Evolutionary conservation across 2,329 filamentous ascomycete species (phyloP).

Genomic region (Scopulariopsis brevicaulis): DNA sequence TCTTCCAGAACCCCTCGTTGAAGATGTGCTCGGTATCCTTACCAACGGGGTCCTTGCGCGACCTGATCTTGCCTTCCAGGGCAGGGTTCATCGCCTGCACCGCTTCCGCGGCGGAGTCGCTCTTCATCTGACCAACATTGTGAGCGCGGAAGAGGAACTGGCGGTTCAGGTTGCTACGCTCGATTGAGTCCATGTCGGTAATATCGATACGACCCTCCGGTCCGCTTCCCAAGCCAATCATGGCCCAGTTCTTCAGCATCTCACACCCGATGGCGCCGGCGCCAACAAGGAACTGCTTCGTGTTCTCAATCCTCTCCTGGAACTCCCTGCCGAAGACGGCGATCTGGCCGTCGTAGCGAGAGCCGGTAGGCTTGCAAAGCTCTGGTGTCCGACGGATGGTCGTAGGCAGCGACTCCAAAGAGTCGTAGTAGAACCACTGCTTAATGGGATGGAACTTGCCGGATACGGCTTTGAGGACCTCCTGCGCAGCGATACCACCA

Average conservation of each 20-base stretch:
- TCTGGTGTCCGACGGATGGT: slow-evolving; percentile 69
- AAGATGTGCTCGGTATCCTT: slow-evolving; percentile 89
- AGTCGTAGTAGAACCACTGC: slow-evolving; percentile 97
- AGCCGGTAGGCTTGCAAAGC: slow-evolving; percentile 72
- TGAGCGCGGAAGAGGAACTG: slow-evolving; percentile 92
- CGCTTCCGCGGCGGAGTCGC: slow-evolving; percentile 81
- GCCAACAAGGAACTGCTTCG: slow-evolving; percentile 89
- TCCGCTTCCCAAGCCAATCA: slow-evolving; percentile 89
- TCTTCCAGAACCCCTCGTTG: slow-evolving; percentile 84
- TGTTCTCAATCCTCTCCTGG: slow-evolving; percentile 84
- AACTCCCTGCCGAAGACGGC: slow-evolving; percentile 90
- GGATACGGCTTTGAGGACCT: slow-evolving; percentile 92
- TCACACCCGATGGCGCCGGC: slow-evolving; percentile 97
- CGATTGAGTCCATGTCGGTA: slow-evolving; percentile 97
- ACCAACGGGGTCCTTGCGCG: slow-evolving; percentile 81
- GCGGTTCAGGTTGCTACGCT: slow-evolving; percentile 96
- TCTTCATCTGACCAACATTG: slow-evolving; percentile 95
- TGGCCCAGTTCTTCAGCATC: slow-evolving; percentile 99
- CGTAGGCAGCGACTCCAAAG: slow-evolving; percentile 83
- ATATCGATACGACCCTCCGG: slow-evolving; percentile 82
- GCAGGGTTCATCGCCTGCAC: slow-evolving; percentile 95
- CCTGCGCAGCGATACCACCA: slow-evolving; percentile 85
- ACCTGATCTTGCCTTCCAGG: slow-evolving; percentile 72
- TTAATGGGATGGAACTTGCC: slow-evolving; percentile 95
- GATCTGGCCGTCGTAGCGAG: slow-evolving; percentile 93